A percentile compares a stretch with the other conserved stretches of the same genome.
Evolutionary conservation across 1,139 yeast genomes (phyloP).

Genomic region (Protomyces inundatus): DNA sequence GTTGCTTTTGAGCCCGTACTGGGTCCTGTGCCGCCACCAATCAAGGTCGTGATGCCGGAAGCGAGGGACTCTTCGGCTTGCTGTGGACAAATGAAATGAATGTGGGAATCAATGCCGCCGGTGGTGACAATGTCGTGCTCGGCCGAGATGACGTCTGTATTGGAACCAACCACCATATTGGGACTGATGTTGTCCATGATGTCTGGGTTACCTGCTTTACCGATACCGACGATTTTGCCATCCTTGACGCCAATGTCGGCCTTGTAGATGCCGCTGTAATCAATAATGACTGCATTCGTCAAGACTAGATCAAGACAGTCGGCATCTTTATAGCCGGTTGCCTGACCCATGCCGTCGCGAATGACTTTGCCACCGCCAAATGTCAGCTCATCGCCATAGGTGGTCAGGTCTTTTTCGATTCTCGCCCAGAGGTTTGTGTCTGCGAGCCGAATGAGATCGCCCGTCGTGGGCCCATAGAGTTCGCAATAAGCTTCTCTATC

Average conservation of each 20-base stretch:
- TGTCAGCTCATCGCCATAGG: slow-evolving; percentile 28
- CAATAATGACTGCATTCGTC: slow-evolving; percentile 28
- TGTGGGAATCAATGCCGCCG: slow-evolving; percentile 29
- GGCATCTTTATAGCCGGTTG: slow-evolving; percentile 19
- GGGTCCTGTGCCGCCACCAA: slow-evolving; percentile 31
- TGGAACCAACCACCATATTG: slow-evolving; percentile 26
- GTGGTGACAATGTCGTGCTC: slow-evolving; percentile 28
- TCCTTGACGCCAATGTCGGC: slow-evolving; percentile 29
- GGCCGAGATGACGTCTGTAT: slow-evolving; percentile 28
- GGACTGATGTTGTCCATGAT: slow-evolving; percentile 26
- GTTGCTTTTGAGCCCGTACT: slow-evolving; percentile 30
- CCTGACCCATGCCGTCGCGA: slow-evolving; percentile 30
- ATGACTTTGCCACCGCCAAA: slow-evolving; percentile 30
- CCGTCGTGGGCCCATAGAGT: slow-evolving; percentile 28
- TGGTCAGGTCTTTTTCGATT: slow-evolving; percentile 27
- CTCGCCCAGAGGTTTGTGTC: slow-evolving; percentile 26
- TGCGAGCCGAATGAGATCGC: slow-evolving; percentile 27
- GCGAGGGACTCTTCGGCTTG: slow-evolving; percentile 28
- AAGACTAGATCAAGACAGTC: slow-evolving; percentile 26
- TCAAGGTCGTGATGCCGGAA: slow-evolving; percentile 28
- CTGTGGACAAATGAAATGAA: slow-evolving; percentile 30
- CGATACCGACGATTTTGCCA: slow-evolving; percentile 26
- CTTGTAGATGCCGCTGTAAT: slow-evolving; percentile 29
- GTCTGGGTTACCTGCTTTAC: slow-evolving; percentile 29
- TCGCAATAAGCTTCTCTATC: slow-evolving; percentile 26